Conservation (phyloP, 306 rosid species). For the Fragaria nilgerrensis region DNA sequence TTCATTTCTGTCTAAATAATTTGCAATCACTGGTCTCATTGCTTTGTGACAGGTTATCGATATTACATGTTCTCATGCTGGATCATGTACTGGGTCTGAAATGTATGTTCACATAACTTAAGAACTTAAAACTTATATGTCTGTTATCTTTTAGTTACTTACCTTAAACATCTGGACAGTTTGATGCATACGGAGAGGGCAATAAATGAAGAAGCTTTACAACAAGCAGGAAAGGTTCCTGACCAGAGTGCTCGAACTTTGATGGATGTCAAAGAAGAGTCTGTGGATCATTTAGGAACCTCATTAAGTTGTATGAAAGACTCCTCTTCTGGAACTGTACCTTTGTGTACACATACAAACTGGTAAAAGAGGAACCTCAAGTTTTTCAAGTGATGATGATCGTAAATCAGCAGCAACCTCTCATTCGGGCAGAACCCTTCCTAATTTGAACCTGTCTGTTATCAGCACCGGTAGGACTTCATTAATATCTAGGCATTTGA, state of each 20-base stretch:
- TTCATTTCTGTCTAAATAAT: not conserved
- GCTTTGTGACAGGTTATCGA: slow-evolving; percentile 39
- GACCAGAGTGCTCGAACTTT: slow-evolving; percentile 24
- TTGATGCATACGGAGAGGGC: slow-evolving; percentile 21
- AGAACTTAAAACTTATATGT: slow-evolving; percentile 8
- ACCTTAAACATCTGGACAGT: slow-evolving; percentile 35
- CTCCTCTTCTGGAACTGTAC: slow-evolving; percentile 23
- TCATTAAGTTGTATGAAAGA: slow-evolving; percentile 30
- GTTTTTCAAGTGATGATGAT: slow-evolving; percentile 20
- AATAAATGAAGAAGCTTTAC: slow-evolving; percentile 23
- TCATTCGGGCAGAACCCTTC: slow-evolving; percentile 24
- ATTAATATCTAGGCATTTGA: slow-evolving; percentile 7
- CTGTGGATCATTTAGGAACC: slow-evolving; percentile 28
- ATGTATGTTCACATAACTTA: slow-evolving; percentile 40
- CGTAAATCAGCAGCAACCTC: slow-evolving; percentile 15
- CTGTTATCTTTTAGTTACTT: slow-evolving; percentile 3
- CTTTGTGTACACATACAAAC: slow-evolving; percentile 17
- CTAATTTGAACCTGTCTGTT: slow-evolving; percentile 32
- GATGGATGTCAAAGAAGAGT: slow-evolving; percentile 30
- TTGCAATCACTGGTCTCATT: slow-evolving; percentile 14
- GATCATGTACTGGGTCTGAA: slow-evolving; percentile 39
- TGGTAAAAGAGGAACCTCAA: slow-evolving; percentile 26
- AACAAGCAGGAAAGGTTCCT: slow-evolving; percentile 27
- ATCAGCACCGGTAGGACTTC: slow-evolving; percentile 39
- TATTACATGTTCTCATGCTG: slow-evolving; percentile 22